Evolutionary conservation across 2,329 filamentous ascomycete genomes (phyloP).

Genomic region (Colletotrichum echinochloae): DNA sequence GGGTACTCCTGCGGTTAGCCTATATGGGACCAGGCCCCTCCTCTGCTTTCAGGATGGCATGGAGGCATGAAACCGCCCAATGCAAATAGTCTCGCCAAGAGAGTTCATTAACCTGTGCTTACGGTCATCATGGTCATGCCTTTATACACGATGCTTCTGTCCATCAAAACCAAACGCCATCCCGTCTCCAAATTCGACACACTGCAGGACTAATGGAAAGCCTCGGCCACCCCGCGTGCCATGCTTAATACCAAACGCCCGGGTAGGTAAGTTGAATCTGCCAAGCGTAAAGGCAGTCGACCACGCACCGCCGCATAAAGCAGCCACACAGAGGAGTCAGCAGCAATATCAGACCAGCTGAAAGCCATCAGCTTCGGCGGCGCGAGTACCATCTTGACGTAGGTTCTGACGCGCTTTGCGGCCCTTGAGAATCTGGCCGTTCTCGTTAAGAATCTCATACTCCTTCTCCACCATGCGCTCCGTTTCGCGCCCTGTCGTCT

Average conservation of each 20-base stretch:
- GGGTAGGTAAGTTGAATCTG: neutral
- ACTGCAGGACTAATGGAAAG: neutral
- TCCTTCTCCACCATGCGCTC: constrained; percentile 61
- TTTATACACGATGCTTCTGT: neutral
- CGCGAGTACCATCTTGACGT: constrained; percentile 48
- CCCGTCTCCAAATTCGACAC: neutral
- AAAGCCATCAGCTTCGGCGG: constrained; percentile 55
- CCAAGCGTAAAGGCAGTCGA: neutral
- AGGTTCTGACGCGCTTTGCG: constrained; percentile 57
- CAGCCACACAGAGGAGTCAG: neutral
- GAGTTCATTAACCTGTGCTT: neutral
- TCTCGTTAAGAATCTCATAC: constrained; percentile 60
- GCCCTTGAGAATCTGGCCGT: constrained; percentile 58
- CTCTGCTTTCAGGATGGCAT: neutral
- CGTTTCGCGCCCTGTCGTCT: constrained; percentile 53
- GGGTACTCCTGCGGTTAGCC: neutral
- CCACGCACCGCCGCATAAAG: constrained; percentile 1
- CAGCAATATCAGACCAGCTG: constrained; percentile 52
- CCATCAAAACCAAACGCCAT: neutral
- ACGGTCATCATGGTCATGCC: neutral
- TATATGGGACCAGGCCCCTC: neutral
- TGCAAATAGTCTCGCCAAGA: neutral
- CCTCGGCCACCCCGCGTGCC: neutral
- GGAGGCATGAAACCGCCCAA: neutral
- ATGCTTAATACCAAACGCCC: constrained; percentile 27